Evolutionary conservation across 2,329 filamentous ascomycete genomes (phyloP), one percentile per base, ranked within the genome.

Genomic region (Sporothrix humicola): DNA sequence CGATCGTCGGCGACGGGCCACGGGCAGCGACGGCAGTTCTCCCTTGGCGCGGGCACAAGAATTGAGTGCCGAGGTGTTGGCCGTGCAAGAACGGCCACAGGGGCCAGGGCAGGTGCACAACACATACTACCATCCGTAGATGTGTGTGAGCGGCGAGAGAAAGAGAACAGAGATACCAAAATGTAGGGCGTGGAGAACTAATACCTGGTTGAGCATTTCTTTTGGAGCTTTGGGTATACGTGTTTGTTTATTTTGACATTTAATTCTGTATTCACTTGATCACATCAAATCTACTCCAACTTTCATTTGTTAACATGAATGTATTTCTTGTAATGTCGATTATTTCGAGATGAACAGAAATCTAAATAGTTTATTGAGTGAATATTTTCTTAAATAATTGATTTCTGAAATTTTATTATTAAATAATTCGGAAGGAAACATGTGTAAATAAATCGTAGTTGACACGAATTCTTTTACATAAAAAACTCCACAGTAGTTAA

Each of bases 111-210:
- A 52, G n/a, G 59, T 52, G 17, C 73, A 76, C 54, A 59, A 71
- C 0, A 76, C 75, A 7, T 76, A 73, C 42, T 76, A 76, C 52
- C 73, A 76, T n/a, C 73, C 58, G 66, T 71, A 69, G 37, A 46
- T n/a, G 17, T 13, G 15, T 12, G 17, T 26, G n/a, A 13, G 2
- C 42, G 42, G 2, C 2, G 42, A 48, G 9, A 20, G 12, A 46
- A 23, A 7, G 31, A 37, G 31, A 37, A 7, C 31, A 37, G 31
- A 37, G 12, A 23, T 13, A 44, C n/a, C n/a, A 46, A n/a, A 42
- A 42, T 23, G 59, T 15, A 12, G 54, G 20, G 13, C 13, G 31
- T 6, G 37, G 31, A 26, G 52, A 46, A 56, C 31, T 31, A 23
- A 54, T 54, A 20, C 7, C 10, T 9, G 66, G 13, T 9, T 48